Percentiles rank a stretch among this genome's conserved stretches.
Evolutionary conservation across 352 stramenopile genomes (phyloP).

Genomic region (Globisporangium acanthophoron): DNA sequence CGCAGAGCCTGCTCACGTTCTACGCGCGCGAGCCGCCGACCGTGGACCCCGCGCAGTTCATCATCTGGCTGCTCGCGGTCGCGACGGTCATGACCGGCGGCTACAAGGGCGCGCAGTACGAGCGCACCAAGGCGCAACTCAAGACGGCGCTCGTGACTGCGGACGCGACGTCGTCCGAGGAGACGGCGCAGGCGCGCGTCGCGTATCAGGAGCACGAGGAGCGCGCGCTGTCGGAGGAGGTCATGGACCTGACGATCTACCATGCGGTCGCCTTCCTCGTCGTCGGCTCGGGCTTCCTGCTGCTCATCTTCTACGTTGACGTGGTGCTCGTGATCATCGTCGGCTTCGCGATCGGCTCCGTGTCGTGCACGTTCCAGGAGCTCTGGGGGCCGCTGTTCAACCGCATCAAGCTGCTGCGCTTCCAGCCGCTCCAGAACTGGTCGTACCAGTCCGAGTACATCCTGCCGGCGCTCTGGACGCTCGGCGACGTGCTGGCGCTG

Average conservation of each 20-base stretch:
- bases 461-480: constrained; percentile 58
- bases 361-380: constrained; percentile 47
- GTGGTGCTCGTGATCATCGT: constrained; percentile 75
- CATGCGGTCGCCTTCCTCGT: constrained; percentile 90
- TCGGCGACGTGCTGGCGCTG: constrained; percentile 85
- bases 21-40: constrained; percentile 54
- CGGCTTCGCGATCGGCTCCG: constrained; percentile 51
- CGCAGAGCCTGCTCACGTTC: constrained; percentile 34
- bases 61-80: constrained; percentile 77
- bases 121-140: constrained; percentile 60
- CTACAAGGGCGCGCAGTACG: constrained; percentile 62
- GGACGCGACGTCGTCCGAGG: constrained; percentile 47
- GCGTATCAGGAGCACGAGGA: constrained; percentile 59
- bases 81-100: constrained; percentile 62
- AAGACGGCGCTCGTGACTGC: constrained; percentile 39
- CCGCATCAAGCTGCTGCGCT: constrained; percentile 27
- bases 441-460: constrained; percentile 36
- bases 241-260: constrained; percentile 85
- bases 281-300: constrained; percentile 84
- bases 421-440: constrained; percentile 33
- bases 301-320: constrained; percentile 90
- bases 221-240: constrained; percentile 33
- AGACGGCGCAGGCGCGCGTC: constrained; percentile 36
- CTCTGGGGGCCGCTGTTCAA: constrained; percentile 60
- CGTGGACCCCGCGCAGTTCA: constrained; percentile 57